Base-by-base conservation (phyloP, 805 yeast species). In the Monosporozyma solicola region DNA sequence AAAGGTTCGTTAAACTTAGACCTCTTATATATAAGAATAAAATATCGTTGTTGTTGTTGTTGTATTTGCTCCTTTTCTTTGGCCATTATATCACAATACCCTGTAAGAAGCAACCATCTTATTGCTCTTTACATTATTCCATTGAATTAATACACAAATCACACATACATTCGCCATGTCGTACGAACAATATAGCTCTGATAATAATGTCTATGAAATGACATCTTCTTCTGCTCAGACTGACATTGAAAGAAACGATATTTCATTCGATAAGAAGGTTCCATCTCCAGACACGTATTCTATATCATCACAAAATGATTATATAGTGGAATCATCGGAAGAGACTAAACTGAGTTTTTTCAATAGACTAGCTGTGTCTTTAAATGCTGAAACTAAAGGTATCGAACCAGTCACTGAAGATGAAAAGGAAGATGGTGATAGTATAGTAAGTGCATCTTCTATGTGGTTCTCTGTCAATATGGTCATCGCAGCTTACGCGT, bases 381-480 rank as follows among this genome's bases (percentile, higher is more conserved):
- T 70, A 29, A 69, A 72, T 53, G 79, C 78, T 41, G 89, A 84
- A 66, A 75, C 79, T 25, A 80, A 85, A 64, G 96, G 96, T 70
- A 82, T 91, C 57, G 96, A 88, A 61, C 75, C 85, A 44, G 79
- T 91, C 53, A 81, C 86, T 6, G 95, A 85, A 56, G 86, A 83
- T 46, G 92, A 87, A 68, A 35, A 35, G 16, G 83, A 87, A 66
- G 76, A 78, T 47, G 88, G 84, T 56, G 77, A 76, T 46, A 82
- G 87, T 41, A 65, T 85, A 55, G 73, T 80, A 72, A 80, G 79
- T 58, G 86, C 94, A 32, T 87, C 89, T 47, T 76, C 91, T 49
- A 86, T 90, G 92, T 90, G 96, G 96, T 77, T 85, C 61, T 85
- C 95, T 9, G 95, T 95, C 37, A 89, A 90, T 71, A 75, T 87